Conservation (phyloP, 2,329 filamentous ascomycete genomes). For the Penicillium digitatum region DNA sequence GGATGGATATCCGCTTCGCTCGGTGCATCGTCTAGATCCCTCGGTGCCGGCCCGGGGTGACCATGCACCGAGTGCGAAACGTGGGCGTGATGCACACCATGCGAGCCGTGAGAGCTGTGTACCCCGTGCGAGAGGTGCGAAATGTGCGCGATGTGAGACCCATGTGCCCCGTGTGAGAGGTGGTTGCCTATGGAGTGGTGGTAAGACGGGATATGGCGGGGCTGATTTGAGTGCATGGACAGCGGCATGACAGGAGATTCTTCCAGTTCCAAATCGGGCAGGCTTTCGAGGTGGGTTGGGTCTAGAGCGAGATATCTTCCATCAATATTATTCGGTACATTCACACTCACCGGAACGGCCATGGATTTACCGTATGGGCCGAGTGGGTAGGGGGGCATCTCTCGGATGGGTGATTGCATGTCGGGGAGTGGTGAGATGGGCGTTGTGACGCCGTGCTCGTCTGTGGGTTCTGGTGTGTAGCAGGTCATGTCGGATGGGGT, state of each 20-base stretch:
- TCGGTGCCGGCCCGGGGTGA: not conserved
- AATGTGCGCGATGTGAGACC: not conserved
- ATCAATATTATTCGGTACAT: constrained; percentile 11
- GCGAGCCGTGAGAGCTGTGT: not conserved
- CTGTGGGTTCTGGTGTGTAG: constrained; percentile 35
- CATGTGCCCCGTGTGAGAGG: not conserved
- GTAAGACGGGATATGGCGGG: constrained; percentile 5
- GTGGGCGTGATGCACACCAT: not conserved
- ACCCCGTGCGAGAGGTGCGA: not conserved
- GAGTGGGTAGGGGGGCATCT: constrained; percentile 17
- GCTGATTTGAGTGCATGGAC: constrained; percentile 10
- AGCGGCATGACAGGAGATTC: constrained; percentile 23
- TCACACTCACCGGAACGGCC: constrained; percentile 5
- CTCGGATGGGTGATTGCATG: constrained; percentile 24
- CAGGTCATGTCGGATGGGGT: constrained; percentile 40
- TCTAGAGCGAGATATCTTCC: constrained; percentile 12
- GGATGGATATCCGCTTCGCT: constrained; percentile 10
- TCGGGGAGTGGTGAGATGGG: constrained; percentile 29
- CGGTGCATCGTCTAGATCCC: constrained; percentile 11
- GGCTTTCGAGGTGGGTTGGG: constrained; percentile 24
- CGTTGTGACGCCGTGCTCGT: constrained; percentile 23
- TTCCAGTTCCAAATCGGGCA: constrained; percentile 27
- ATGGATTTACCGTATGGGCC: constrained; percentile 5
- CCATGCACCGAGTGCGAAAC: not conserved
- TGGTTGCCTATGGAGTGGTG: constrained; percentile 12